phyloP scores from a whole-genome alignment of 768 basidiomycete genomes.

The Leccinum imitatum region DNA sequence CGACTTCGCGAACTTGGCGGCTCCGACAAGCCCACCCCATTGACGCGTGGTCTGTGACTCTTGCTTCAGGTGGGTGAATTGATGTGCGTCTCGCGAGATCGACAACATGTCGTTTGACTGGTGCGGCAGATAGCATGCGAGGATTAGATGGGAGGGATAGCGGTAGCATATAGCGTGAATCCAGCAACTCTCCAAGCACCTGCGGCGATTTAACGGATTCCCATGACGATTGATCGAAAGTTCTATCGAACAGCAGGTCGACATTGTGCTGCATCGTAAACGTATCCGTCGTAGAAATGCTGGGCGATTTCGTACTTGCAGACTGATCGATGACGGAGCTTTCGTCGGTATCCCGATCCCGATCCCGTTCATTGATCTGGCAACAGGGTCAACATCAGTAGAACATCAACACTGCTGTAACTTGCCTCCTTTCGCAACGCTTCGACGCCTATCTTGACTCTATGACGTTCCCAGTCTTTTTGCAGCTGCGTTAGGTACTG shows the following conservation, averaged over 20 bases:
- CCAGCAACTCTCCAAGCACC: slow-evolving; percentile 85
- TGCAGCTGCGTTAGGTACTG: slow-evolving; percentile 95
- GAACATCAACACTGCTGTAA: neutral
- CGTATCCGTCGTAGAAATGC: slow-evolving; percentile 35
- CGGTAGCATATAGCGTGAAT: slow-evolving; percentile 92
- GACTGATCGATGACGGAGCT: slow-evolving; percentile 41
- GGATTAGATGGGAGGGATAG: slow-evolving; percentile 81
- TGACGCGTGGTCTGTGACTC: slow-evolving; percentile 41
- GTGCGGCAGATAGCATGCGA: slow-evolving; percentile 69
- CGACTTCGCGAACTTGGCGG: slow-evolving; percentile 60
- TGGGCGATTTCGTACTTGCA: slow-evolving; percentile 29
- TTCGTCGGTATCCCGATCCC: slow-evolving; percentile 42
- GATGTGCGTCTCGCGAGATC: slow-evolving; percentile 16
- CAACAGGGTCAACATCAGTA: slow-evolving; percentile 6
- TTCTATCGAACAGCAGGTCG: slow-evolving; percentile 77
- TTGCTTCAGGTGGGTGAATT: slow-evolving; percentile 29
- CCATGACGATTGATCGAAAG: slow-evolving; percentile 66
- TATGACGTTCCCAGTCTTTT: slow-evolving; percentile 95
- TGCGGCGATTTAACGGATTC: slow-evolving; percentile 76
- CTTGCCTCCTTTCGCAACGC: slow-evolving; percentile 78
- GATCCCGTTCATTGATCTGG: slow-evolving; percentile 69
- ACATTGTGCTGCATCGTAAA: slow-evolving; percentile 54
- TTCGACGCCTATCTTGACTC: slow-evolving; percentile 84
- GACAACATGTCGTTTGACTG: slow-evolving; percentile 40
- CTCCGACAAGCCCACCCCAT: slow-evolving; percentile 62